These are phyloP conservation scores for Ormosia semicastrata DNA, from an alignment of 306 rosid genomes.

Conservation along the genomic window DNA sequence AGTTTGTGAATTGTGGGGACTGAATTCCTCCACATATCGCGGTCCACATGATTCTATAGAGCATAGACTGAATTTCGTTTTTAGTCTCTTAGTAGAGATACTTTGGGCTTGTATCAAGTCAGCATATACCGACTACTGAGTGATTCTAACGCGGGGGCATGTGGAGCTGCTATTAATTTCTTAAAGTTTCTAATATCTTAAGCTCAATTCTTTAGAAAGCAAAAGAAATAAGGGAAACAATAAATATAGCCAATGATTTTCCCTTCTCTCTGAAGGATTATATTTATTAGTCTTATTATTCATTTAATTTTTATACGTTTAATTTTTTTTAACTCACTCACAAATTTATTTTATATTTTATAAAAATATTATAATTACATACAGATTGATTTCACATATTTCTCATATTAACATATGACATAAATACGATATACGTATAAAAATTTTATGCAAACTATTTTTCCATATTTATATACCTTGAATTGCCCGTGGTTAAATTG, in stretches of 20 bases:
- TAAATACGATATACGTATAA: too few relatives aligned
- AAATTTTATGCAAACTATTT: too few relatives aligned
- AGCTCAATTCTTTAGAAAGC: not conserved
- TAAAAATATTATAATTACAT: too few relatives aligned
- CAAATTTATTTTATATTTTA: too few relatives aligned
- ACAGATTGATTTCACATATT: too few relatives aligned
- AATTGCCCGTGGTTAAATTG: not conserved
- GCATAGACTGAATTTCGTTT: not conserved
- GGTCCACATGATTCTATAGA: not conserved
- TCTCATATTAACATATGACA: too few relatives aligned
- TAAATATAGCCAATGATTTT: not conserved
- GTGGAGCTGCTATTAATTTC: constrained; percentile 4
- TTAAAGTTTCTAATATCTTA: not conserved
- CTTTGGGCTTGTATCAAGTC: not conserved
- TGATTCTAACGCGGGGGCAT: not conserved
- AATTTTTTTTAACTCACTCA: too few relatives aligned
- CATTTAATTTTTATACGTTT: too few relatives aligned
- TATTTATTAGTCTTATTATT: too few relatives aligned
- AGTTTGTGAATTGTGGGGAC: not conserved
- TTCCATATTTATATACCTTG: not conserved
- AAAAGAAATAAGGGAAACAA: not conserved
- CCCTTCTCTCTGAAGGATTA: not conserved
- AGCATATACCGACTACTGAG: not conserved
- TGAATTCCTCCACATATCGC: not conserved
- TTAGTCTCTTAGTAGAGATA: not conserved